Base-by-base conservation (phyloP, 2,329 filamentous ascomycete species). In the Corniculantispora saksenae region DNA sequence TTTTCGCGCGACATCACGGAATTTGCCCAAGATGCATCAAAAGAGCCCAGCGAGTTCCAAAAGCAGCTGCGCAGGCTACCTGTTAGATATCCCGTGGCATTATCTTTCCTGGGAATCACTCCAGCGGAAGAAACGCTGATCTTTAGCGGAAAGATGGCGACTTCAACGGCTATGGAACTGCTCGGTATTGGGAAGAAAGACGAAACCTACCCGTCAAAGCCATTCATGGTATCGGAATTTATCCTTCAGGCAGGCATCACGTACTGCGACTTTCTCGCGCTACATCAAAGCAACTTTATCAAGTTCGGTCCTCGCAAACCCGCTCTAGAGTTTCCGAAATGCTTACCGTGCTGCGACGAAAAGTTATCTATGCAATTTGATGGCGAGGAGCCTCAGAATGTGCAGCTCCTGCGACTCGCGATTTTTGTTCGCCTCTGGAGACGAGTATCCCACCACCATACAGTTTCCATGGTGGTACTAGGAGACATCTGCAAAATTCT, bases 231-330 rank as follows among this genome's bases (percentile, higher is more conserved):
- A 9, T 57, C 61, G 23, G 27, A 7, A 5, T 63, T 63, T 63
- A 25, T 63, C 27, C 17, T 9, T 2, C 50, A 48, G 29, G 38
- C 54, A 21, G 61, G 61, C 4, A 63, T 63, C 45, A 57, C 53
- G n/a, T 63, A 63, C 19, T 63, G 61, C 19, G 61, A 63, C 23
- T 63, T 63, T 21, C 61, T 63, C 29, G 53, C 48, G 15, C 23
- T 63, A 21, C 61, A 63, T 8, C 43, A 32, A 17, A 51, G 61
- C 25, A 40, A 43, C 1, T 48, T 63, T 29, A n/a, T 58, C 10
- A 15, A 38, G 29, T 63, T 63, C n/a, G 29, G 35, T 23, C 53
- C 61, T 43, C 38, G 61, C 7, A 29, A 25, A 15, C 19, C 25
- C 8, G 8, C 15, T 21, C 17, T 27, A 32, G 23, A 57, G 19